A percentile compares a stretch with the other conserved stretches of the same genome.
These are phyloP conservation scores for Teunomyces kruisii DNA, from an alignment of 805 yeast genomes.

Conservation along the genomic window DNA sequence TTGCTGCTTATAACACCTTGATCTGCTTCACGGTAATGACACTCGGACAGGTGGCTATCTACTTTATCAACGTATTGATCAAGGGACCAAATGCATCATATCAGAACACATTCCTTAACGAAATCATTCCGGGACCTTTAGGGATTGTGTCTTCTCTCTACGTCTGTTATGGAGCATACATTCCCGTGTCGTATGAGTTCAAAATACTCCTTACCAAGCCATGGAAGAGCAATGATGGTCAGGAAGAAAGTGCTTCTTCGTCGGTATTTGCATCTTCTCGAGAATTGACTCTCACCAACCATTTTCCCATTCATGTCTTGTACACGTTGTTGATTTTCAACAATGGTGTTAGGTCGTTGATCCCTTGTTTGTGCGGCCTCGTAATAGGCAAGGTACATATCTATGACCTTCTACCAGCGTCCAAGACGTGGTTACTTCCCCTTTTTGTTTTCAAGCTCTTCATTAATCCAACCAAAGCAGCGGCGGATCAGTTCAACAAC, in stretches of 20 bases:
- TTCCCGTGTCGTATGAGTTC: slow-evolving; percentile 36
- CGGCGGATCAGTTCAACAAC: not conserved
- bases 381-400: slow-evolving; percentile 37
- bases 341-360: slow-evolving; percentile 34
- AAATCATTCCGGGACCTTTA: slow-evolving; percentile 39
- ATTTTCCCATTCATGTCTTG: slow-evolving; percentile 39
- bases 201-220: slow-evolving; percentile 28
- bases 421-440: slow-evolving; percentile 35
- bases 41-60: slow-evolving; percentile 37
- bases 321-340: slow-evolving; percentile 36
- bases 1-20: slow-evolving; percentile 49
- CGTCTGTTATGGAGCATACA: slow-evolving; percentile 35
- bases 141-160: slow-evolving; percentile 41
- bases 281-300: slow-evolving; percentile 31
- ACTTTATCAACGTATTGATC: slow-evolving; percentile 8
- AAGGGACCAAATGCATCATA: slow-evolving; percentile 12
- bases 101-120: slow-evolving; percentile 31
- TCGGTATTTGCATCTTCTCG: slow-evolving; percentile 3
- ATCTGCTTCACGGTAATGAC: slow-evolving; percentile 38
- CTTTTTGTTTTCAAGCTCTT: slow-evolving; percentile 23
- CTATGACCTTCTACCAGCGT: slow-evolving; percentile 37
- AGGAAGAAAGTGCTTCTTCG: not conserved
- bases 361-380: slow-evolving; percentile 38
- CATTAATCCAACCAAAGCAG: slow-evolving; percentile 22
- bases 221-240: not conserved